phyloP scores from a whole-genome alignment of 1,139 yeast species.

The Kazachstania sp. region DNA sequence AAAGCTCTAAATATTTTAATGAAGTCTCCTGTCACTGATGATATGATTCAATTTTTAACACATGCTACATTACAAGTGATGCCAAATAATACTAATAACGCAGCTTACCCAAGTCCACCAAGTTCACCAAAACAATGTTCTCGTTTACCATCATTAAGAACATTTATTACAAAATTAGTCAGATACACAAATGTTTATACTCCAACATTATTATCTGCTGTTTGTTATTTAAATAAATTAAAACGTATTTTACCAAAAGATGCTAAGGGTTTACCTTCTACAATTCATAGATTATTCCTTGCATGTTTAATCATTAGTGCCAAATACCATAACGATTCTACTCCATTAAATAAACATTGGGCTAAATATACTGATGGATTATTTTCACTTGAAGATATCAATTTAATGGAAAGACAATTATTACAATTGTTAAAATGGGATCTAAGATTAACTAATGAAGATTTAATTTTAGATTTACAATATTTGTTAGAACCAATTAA shows the following conservation, averaged over 20 bases:
- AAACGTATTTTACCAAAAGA: slow-evolving; percentile 54
- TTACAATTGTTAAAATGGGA: slow-evolving; percentile 65
- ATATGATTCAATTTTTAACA: slow-evolving; percentile 28
- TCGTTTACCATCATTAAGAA: slow-evolving; percentile 57
- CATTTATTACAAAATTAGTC: slow-evolving; percentile 61
- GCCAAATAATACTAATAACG: slow-evolving; percentile 13
- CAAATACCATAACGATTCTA: slow-evolving; percentile 67
- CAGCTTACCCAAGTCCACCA: slow-evolving; percentile 10
- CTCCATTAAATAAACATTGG: slow-evolving; percentile 74
- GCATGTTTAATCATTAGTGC: slow-evolving; percentile 66
- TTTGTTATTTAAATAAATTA: slow-evolving; percentile 56
- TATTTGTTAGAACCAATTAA: slow-evolving; percentile 57
- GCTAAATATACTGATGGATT: slow-evolving; percentile 67
- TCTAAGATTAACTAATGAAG: slow-evolving; percentile 46
- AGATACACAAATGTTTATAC: slow-evolving; percentile 68
- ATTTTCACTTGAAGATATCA: slow-evolving; percentile 58
- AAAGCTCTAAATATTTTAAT: slow-evolving; percentile 26
- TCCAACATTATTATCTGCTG: slow-evolving; percentile 66
- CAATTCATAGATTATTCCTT: slow-evolving; percentile 66
- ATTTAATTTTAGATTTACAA: slow-evolving; percentile 42
- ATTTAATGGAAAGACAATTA: slow-evolving; percentile 73
- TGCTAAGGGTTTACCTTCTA: slow-evolving; percentile 68
- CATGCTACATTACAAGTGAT: slow-evolving; percentile 25
- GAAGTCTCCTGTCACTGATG: slow-evolving; percentile 31
- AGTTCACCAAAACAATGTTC: slow-evolving; percentile 11